A percentile compares a stretch with the other conserved stretches of the same genome.
Evolutionary conservation across 169 alveolate species (phyloP).

Genomic region (Theileria orientalis): DNA sequence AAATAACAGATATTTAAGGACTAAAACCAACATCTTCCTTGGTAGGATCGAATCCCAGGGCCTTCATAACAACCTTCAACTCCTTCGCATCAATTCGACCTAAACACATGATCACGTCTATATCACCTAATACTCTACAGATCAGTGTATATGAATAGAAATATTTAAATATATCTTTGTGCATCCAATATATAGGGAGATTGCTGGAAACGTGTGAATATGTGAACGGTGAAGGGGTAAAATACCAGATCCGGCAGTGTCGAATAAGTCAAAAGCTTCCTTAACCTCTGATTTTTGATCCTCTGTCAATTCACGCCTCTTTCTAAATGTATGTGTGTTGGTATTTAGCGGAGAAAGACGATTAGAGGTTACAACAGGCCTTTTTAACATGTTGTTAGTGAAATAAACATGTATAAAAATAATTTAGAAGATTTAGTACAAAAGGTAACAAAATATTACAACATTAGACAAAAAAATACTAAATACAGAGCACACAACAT

Average conservation of each 20-base stretch:
- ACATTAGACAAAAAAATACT: too few relatives aligned
- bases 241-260: constrained; percentile 92
- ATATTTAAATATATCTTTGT: background rate
- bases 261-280: constrained; percentile 97
- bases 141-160: background rate
- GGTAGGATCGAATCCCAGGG: constrained; percentile 98
- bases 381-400: background rate
- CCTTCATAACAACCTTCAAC: constrained; percentile 97
- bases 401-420: background rate
- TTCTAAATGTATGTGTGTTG: constrained; percentile 32
- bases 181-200: background rate
- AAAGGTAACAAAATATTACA: background rate
- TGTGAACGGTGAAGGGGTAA: background rate
- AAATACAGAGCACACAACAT: constrained; percentile 17
- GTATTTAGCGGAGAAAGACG: constrained; percentile 5
- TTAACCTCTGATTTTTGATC: constrained; percentile 93
- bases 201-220: background rate
- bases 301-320: constrained; percentile 85
- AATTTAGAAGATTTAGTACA: constrained; percentile 1
- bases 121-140: background rate
- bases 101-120: constrained; percentile 14
- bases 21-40: constrained; percentile 87
- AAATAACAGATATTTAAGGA: background rate
- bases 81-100: constrained; percentile 94
- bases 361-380: constrained; percentile 6